A percentile compares a stretch with the other conserved stretches of the same genome.
These are phyloP conservation scores for Clavaria fumosa DNA, from an alignment of 768 basidiomycete species.

Conservation along the genomic window DNA sequence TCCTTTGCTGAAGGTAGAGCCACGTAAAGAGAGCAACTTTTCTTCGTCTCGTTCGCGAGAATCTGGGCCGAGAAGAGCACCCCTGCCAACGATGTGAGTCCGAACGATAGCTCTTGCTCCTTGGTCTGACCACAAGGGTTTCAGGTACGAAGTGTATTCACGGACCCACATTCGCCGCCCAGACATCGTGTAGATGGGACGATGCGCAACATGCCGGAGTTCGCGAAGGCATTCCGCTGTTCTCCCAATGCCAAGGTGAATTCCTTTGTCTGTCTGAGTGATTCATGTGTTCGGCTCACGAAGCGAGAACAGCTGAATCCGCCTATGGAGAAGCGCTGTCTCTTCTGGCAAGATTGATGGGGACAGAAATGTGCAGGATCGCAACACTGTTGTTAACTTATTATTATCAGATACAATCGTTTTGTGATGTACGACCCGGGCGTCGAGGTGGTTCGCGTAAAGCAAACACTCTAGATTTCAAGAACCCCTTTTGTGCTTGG, in stretches of 20 bases:
- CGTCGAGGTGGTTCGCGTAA: no score
- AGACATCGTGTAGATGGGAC: slow-evolving; percentile 77
- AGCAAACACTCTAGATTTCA: no score
- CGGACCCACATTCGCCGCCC: slow-evolving; percentile 80
- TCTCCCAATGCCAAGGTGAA: slow-evolving; percentile 57
- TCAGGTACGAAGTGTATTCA: slow-evolving; percentile 62
- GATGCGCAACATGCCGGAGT: slow-evolving; percentile 73
- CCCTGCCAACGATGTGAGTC: slow-evolving; percentile 54
- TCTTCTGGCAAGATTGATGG: slow-evolving; percentile 86
- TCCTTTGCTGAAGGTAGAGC: slow-evolving; percentile 4
- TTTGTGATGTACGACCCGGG: no score
- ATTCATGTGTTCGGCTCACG: slow-evolving; percentile 11
- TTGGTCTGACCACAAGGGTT: background rate
- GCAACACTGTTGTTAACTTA: no score
- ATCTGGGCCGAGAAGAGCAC: slow-evolving; percentile 81
- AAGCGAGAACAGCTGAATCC: slow-evolving; percentile 49
- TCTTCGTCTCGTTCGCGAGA: slow-evolving; percentile 82
- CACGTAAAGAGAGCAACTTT: slow-evolving; percentile 82
- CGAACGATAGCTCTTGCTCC: background rate
- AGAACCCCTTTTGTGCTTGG: slow-evolving; percentile 97
- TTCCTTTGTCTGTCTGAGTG: slow-evolving; percentile 6
- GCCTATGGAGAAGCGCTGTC: slow-evolving; percentile 60
- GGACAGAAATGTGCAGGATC: no score
- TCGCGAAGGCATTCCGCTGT: slow-evolving; percentile 79
- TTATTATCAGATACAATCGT: no score